Evolutionary conservation across 495 filamentous ascomycete genomes (phyloP).

Genomic region (Lasiosphaeria ovina): DNA sequence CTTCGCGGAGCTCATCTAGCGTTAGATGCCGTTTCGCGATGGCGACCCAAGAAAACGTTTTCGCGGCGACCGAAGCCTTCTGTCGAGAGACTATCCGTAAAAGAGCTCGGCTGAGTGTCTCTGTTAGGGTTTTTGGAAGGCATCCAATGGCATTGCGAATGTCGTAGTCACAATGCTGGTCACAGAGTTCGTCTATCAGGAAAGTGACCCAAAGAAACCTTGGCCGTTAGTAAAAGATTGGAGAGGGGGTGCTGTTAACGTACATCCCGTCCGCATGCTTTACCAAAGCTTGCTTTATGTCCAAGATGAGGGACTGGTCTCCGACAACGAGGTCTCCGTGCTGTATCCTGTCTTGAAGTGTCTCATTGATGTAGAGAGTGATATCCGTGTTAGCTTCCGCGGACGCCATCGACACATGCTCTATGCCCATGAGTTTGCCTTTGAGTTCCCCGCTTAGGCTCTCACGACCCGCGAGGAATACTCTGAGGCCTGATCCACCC

Average conservation of each 20-base stretch:
- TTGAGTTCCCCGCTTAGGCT: not conserved
- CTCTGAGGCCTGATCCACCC: not conserved
- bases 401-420: not conserved
- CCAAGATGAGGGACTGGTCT: conserved; percentile 1
- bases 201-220: conserved; percentile 5
- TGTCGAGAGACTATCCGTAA: conserved; percentile 5
- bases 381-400: not conserved
- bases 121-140: conserved; percentile 6
- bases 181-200: conserved; percentile 3
- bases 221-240: not conserved
- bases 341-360: not conserved
- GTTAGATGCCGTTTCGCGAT: conserved; percentile 6
- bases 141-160: conserved; percentile 3
- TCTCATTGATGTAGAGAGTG: not conserved
- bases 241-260: not conserved
- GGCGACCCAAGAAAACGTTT: conserved; percentile 9
- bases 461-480: conserved; percentile 3
- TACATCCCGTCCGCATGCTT: conserved; percentile 1
- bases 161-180: not conserved
- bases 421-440: not conserved
- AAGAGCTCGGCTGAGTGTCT: conserved; percentile 2
- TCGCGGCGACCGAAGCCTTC: conserved; percentile 7
- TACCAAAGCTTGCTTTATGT: conserved; percentile 1
- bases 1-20: conserved; percentile 6
- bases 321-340: not conserved